Percentiles rank a stretch among this genome's conserved stretches.
phyloP scores from a whole-genome alignment of 495 filamentous ascomycete genomes.

The Trichoderma gamsii region DNA sequence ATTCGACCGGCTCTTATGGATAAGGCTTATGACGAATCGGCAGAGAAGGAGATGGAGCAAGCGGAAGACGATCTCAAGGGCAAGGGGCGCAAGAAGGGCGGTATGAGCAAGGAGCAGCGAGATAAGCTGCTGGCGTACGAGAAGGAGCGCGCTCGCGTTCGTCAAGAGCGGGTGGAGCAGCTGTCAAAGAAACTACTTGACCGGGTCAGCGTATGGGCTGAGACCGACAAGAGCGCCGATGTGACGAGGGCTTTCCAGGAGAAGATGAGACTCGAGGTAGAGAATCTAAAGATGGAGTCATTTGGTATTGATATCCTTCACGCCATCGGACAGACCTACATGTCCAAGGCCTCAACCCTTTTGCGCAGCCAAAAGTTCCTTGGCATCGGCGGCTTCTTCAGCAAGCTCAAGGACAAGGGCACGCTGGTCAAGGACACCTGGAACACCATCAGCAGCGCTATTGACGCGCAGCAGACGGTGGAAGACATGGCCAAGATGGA shows the following conservation, averaged over 20 bases:
- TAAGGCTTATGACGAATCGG: constrained; percentile 71
- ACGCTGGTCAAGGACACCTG: constrained; percentile 95
- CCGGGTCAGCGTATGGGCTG: constrained; percentile 91
- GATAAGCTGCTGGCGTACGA: constrained; percentile 87
- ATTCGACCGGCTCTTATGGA: constrained; percentile 83
- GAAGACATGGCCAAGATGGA: constrained; percentile 95
- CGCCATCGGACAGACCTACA: constrained; percentile 84
- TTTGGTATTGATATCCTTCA: constrained; percentile 97
- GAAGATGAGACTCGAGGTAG: constrained; percentile 90
- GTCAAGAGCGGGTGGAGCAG: constrained; percentile 85
- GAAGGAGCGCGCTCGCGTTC: constrained; percentile 70
- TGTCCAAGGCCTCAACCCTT: constrained; percentile 78
- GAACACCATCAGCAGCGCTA: constrained; percentile 95
- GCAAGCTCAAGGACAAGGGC: constrained; percentile 91
- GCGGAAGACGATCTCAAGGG: constrained; percentile 68
- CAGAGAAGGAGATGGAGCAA: constrained; percentile 56
- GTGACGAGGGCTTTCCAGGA: constrained; percentile 85
- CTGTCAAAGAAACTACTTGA: constrained; percentile 80
- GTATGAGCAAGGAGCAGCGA: constrained; percentile 79
- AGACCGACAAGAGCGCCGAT: constrained; percentile 83
- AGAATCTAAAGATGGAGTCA: constrained; percentile 98
- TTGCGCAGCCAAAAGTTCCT: constrained; percentile 95
- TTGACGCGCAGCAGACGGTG: constrained; percentile 96
- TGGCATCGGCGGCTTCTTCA: constrained; percentile 91
- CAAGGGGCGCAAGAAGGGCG: constrained; percentile 75